Base-by-base conservation (phyloP, 176 grass and related monocot genomes). In the Avena insularis region DNA sequence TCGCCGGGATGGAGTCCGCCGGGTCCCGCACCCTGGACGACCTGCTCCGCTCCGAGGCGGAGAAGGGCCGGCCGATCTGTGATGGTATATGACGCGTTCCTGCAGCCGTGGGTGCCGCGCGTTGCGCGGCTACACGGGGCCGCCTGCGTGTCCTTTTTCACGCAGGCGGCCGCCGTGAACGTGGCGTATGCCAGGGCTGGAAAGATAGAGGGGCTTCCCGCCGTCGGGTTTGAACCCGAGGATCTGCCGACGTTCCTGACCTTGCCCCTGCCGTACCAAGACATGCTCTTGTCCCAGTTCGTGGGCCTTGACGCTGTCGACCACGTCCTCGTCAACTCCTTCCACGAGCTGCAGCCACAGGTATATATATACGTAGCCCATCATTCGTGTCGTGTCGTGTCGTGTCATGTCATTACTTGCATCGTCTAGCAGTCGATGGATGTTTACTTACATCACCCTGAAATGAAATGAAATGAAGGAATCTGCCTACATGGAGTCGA, bases 271-370 rank as follows among this genome's bases (percentile, higher is more conserved):
- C 47, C 51, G 5, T 81, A 79, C 59, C 65, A 83, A 3, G 78
- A 91, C 25, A 3, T 94, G 75, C 47, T 94, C 25, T 12, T 82
- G 55, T 73, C 79, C 0, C 95, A 97, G 87, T 94, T 86, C 82
- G 17, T 85, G 20, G 76, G 80, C 7, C 66, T 92, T 54, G 61
- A 81, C 47, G 86, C 79, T 29, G 92, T 48, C 65, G 90, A 94
- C 72, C 78, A 92, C 47, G 90, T 94, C 21, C 79, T 97, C 12
- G 56, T 97, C 57, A 94, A 97, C 46, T 94, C 92, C 23, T 90
- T 91, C 88, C 78, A 89, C 14, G 94, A 97, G 64, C 82, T 94
- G 33, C 88, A 97, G 64, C 83, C 90, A 20, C 57, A 6, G 38
- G 38, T 33, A 33, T 3, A 3, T 33, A 33, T 33, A 31, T 31